Evolutionary conservation across 208 protist genomes (phyloP).

Genomic region (Naegleria fowleri): DNA sequence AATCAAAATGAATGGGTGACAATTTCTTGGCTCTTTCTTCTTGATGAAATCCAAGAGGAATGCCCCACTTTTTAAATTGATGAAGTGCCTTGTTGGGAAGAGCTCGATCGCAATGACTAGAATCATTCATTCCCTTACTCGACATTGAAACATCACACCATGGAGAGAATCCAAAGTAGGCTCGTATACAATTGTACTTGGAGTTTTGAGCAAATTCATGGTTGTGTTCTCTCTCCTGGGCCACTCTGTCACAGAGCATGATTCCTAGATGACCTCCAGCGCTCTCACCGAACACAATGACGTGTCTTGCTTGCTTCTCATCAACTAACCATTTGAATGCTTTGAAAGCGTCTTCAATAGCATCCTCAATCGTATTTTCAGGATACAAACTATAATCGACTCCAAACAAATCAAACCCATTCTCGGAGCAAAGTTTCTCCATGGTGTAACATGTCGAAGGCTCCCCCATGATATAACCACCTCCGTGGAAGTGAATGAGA

Average conservation of each 20-base stretch:
- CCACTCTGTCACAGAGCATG: neutral
- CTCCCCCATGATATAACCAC: neutral
- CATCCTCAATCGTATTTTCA: neutral
- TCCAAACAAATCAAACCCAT: conserved; percentile 1
- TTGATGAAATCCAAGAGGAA: neutral
- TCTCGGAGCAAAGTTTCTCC: neutral
- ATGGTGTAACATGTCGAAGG: neutral
- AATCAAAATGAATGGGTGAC: neutral
- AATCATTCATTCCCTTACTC: neutral
- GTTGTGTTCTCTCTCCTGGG: neutral
- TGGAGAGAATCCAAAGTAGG: neutral
- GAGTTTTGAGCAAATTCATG: neutral
- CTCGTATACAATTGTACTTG: neutral
- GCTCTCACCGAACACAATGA: neutral
- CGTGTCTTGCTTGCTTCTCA: neutral
- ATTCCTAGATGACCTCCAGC: neutral
- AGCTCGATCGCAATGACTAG: neutral
- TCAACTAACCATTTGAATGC: neutral
- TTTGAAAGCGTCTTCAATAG: neutral
- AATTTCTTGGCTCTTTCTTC: neutral
- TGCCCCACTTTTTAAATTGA: neutral
- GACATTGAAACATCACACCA: neutral
- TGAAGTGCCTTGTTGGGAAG: neutral
- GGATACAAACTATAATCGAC: conserved; percentile 4
- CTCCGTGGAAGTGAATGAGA: neutral